A percentile compares a stretch with the other conserved stretches of the same genome.
Conservation (phyloP, 2,329 filamentous ascomycete species). For the Lomentospora prolificans region DNA sequence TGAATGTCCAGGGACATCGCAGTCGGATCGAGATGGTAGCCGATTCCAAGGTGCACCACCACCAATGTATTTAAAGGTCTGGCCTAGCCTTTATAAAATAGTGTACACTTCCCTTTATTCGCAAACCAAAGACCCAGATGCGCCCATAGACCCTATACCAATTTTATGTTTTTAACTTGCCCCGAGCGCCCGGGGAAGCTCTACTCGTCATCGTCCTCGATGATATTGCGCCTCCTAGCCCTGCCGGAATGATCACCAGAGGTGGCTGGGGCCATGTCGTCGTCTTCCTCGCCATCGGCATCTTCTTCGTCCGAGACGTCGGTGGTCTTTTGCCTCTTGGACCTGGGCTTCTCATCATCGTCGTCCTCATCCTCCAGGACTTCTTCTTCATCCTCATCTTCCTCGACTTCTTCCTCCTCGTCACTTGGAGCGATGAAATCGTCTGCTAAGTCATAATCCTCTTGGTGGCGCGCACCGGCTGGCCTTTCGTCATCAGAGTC, state of each 20-base stretch:
- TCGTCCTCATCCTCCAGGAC: constrained; percentile 40
- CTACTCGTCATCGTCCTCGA: constrained; percentile 51
- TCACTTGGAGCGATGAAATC: constrained; percentile 70
- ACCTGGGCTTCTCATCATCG: constrained; percentile 28
- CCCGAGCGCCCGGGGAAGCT: neutral
- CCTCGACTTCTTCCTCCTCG: constrained; percentile 55
- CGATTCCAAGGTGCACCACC: neutral
- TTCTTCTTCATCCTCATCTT: constrained; percentile 56
- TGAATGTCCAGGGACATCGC: too few relatives aligned
- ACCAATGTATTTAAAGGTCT: neutral
- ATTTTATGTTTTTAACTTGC: neutral
- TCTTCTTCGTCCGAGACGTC: constrained; percentile 39
- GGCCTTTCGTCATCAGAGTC: constrained; percentile 69
- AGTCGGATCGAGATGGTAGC: too few relatives aligned
- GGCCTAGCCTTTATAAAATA: neutral
- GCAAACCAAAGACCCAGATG: neutral
- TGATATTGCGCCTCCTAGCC: constrained; percentile 43
- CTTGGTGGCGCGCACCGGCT: constrained; percentile 49
- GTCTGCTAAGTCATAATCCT: constrained; percentile 71
- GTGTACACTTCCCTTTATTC: too few relatives aligned
- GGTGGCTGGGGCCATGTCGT: constrained; percentile 28
- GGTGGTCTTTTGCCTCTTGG: constrained; percentile 29
- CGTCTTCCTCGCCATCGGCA: constrained; percentile 45
- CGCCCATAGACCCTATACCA: constrained; percentile 1
- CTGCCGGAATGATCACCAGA: constrained; percentile 21